Conservation (phyloP, 306 rosid genomes). For the Vigna angularis region DNA sequence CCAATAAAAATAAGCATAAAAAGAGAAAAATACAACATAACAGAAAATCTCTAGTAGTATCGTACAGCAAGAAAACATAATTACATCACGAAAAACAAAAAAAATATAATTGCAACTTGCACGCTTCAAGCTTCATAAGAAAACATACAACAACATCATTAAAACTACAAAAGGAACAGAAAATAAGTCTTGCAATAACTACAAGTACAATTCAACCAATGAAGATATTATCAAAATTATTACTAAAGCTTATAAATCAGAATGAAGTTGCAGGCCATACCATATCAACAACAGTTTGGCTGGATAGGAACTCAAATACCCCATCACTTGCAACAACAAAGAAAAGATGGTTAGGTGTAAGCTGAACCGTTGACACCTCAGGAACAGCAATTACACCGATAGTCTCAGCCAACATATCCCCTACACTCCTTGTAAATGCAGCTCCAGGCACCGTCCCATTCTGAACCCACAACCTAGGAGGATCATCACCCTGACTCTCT, state of each 20-base stretch:
- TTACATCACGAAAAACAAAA: not conserved
- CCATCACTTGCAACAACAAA: constrained; percentile 97
- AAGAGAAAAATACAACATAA: constrained; percentile 3
- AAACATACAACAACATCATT: not conserved
- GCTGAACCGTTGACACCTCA: constrained; percentile 73
- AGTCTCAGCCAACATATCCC: constrained; percentile 84
- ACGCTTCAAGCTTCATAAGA: not conserved
- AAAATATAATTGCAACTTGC: not conserved
- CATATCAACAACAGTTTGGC: constrained; percentile 92
- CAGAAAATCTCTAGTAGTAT: not conserved
- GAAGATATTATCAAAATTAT: constrained; percentile 23
- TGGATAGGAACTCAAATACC: constrained; percentile 89
- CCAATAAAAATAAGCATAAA: not conserved
- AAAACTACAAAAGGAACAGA: not conserved
- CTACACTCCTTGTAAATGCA: constrained; percentile 97
- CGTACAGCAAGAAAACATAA: constrained; percentile 1
- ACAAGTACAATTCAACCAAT: constrained; percentile 23
- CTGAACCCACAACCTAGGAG: constrained; percentile 95
- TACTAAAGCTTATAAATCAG: not conserved
- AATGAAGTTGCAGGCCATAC: constrained; percentile 52
- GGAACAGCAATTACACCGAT: constrained; percentile 93
- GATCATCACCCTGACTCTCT: constrained; percentile 82
- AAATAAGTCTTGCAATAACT: not conserved
- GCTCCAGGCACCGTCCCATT: constrained; percentile 87
- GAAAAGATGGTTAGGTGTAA: constrained; percentile 82